These are phyloP conservation scores for Puccinia coronata DNA, from an alignment of 1,284 basidiomycete genomes.

Conservation along the genomic window DNA sequence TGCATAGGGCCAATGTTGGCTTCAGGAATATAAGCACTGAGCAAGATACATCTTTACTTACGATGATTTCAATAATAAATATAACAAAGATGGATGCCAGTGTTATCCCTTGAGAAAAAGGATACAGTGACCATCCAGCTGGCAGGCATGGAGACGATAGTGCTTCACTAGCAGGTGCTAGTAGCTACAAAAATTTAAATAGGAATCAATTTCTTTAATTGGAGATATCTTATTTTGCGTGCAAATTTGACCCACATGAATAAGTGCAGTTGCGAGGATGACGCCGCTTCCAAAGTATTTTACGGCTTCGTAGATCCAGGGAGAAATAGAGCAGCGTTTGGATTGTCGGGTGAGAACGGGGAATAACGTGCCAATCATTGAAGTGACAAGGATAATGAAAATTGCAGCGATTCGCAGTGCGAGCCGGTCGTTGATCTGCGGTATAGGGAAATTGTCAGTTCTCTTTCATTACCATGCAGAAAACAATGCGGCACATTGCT, in stretches of 20 bases:
- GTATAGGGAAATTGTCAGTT: background rate
- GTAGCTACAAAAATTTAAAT: slow-evolving; percentile 58
- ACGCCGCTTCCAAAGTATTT: slow-evolving; percentile 52
- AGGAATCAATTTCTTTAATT: background rate
- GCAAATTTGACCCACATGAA: slow-evolving; percentile 56
- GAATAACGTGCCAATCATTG: slow-evolving; percentile 36
- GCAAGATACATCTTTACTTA: background rate
- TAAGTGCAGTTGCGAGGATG: slow-evolving; percentile 72
- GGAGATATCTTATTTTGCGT: no score
- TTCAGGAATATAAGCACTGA: background rate
- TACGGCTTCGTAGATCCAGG: slow-evolving; percentile 28
- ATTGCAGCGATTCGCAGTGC: slow-evolving; percentile 35
- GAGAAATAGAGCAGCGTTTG: background rate
- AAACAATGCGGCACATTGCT: background rate
- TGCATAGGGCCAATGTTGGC: background rate
- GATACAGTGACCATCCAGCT: slow-evolving; percentile 70
- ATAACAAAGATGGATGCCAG: slow-evolving; percentile 52
- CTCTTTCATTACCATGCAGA: background rate
- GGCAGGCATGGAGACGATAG: slow-evolving; percentile 73
- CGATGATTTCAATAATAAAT: slow-evolving; percentile 57
- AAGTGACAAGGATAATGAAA: slow-evolving; percentile 44
- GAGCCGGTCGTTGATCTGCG: slow-evolving; percentile 20
- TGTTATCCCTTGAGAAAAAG: slow-evolving; percentile 56
- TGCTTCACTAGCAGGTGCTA: slow-evolving; percentile 73
- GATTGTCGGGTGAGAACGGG: slow-evolving; percentile 31